These are phyloP conservation scores for Apiospora rasikravindrae DNA, from an alignment of 2,329 filamentous ascomycete species.

Conservation along the genomic window DNA sequence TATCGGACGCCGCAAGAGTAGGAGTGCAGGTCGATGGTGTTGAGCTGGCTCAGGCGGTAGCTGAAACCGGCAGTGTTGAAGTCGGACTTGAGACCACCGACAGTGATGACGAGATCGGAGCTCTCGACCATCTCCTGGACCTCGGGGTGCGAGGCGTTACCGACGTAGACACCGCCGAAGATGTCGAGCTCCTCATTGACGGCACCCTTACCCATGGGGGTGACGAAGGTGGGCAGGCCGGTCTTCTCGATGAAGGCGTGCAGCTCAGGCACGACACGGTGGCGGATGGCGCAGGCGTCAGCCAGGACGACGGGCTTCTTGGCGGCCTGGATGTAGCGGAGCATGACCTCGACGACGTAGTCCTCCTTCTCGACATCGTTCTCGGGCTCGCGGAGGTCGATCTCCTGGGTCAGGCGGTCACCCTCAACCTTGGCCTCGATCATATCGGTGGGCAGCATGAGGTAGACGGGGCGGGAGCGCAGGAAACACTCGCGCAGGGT, in stretches of 20 bases:
- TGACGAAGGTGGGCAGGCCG: slow-evolving; percentile 80
- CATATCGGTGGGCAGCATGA: slow-evolving; percentile 83
- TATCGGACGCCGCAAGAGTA: slow-evolving; percentile 75
- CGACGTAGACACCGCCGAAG: slow-evolving; percentile 85
- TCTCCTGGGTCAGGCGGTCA: slow-evolving; percentile 68
- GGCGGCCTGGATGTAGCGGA: slow-evolving; percentile 74
- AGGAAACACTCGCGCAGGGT: slow-evolving; percentile 77
- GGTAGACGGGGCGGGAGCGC: slow-evolving; percentile 79
- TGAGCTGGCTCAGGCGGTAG: slow-evolving; percentile 76
- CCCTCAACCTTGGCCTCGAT: slow-evolving; percentile 78
- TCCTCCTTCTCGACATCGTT: slow-evolving; percentile 77
- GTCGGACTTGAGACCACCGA: slow-evolving; percentile 72
- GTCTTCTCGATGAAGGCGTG: slow-evolving; percentile 75
- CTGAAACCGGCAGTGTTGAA: slow-evolving; percentile 86
- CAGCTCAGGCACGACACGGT: slow-evolving; percentile 74
- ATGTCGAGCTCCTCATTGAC: slow-evolving; percentile 77
- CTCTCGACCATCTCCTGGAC: slow-evolving; percentile 69
- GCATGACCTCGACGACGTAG: slow-evolving; percentile 80
- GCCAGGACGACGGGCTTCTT: slow-evolving; percentile 80
- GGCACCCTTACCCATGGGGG: slow-evolving; percentile 87
- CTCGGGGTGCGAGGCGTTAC: slow-evolving; percentile 71
- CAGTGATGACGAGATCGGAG: slow-evolving; percentile 72
- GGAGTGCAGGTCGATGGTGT: slow-evolving; percentile 82
- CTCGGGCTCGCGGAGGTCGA: slow-evolving; percentile 67
- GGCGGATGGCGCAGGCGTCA: slow-evolving; percentile 82